Percentiles rank a stretch among this genome's conserved stretches.
Evolutionary conservation across 768 basidiomycete species (phyloP).

Genomic region (Psilocybe tampanensis): DNA sequence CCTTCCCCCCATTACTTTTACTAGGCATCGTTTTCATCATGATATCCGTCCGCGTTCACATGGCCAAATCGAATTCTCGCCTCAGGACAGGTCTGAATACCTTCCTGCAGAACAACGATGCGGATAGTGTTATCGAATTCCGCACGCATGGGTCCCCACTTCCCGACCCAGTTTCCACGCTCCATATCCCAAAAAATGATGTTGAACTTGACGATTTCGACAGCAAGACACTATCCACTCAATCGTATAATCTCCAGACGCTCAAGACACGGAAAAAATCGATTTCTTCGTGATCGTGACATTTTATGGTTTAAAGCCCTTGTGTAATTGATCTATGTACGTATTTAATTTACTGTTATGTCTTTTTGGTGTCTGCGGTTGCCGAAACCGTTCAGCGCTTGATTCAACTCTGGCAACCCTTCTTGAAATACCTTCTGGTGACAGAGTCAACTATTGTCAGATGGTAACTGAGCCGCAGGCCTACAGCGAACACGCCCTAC

Average conservation of each 20-base stretch:
- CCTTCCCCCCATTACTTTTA: background rate
- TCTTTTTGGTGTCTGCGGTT: too few species aligned
- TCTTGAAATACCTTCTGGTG: too few species aligned
- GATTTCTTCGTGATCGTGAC: background rate
- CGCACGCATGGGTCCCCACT: background rate
- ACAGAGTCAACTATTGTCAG: too few species aligned
- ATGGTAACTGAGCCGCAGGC: too few species aligned
- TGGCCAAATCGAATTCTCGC: background rate
- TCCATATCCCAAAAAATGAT: background rate
- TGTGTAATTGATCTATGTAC: too few species aligned
- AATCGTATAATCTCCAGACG: background rate
- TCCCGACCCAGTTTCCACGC: background rate
- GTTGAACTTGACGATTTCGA: too few species aligned
- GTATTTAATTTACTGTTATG: too few species aligned
- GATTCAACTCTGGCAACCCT: too few species aligned
- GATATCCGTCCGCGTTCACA: background rate
- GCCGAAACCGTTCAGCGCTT: too few species aligned
- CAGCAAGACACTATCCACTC: too few species aligned
- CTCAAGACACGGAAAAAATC: background rate
- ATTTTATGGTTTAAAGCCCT: background rate
- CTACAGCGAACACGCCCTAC: too few species aligned
- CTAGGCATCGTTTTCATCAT: background rate
- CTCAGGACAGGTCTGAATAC: background rate
- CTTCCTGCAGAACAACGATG: background rate
- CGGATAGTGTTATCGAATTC: background rate